Evolutionary conservation across 805 yeast species (phyloP), one percentile per base, ranked within the genome.

Genomic region (Millerozyma acaciae): DNA sequence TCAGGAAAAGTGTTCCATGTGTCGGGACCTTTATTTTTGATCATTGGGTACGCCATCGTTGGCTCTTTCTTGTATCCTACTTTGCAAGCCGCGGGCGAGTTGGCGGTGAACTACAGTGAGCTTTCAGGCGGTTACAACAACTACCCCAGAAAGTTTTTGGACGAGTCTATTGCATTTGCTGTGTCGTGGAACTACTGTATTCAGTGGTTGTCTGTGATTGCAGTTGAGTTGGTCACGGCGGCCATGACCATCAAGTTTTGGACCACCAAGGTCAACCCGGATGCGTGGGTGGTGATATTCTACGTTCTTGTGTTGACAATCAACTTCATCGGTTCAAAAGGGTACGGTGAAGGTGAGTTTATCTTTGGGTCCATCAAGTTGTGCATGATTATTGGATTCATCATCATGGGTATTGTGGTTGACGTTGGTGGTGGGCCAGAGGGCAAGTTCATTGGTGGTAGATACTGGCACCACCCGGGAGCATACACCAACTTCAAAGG

Each of bases 221-320:
- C 84, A 2, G 64, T 79, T 30, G 85, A 79, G 49, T 63, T 78
- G 48, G 82, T 78, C 18, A 76, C 84, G 16, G 82, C 82, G 13
- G 63, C 78, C 26, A 70, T 76, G 65, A 77, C 84, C 17, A 68
- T 79, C 37, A 60, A 70, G 41, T 78, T 62, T 53, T 79, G 86
- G 86, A 16, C 16, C 5, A 21, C 2, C 26, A 27, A 27, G 4
- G 63, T 78, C 30, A 70, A 76, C 45, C 62, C 83, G 2, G 81
- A 76, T 44, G 75, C 68, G 4, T 79, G 73, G 54, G 80, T 79
- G 13, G 60, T 68, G 1, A 70, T 78, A 3, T 75, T 79, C 47
- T 70, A 62, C 34, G 47, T 60, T 8, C 54, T 76, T 6, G 62
- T 78, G 19, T 45, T 71, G 8, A 37, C 56, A 18, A 64, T 78